These are phyloP conservation scores for Lasiodiplodia theobromae DNA, from an alignment of 2,329 filamentous ascomycete genomes.

Conservation along the genomic window DNA sequence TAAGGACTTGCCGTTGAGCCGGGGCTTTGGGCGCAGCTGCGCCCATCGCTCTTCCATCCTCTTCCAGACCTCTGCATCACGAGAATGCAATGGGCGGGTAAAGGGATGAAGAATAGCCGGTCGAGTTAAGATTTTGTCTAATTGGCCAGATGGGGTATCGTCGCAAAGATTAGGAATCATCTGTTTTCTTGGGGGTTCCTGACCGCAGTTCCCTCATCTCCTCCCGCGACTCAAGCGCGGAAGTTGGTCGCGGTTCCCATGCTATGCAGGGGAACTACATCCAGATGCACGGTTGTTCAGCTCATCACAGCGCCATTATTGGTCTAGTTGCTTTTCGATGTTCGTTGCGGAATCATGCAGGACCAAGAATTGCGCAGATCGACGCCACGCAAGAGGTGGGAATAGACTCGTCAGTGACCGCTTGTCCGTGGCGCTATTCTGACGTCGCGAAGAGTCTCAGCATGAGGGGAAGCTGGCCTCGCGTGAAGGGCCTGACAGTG, in stretches of 20 bases:
- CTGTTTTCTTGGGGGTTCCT: not conserved
- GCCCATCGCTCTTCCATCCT: not conserved
- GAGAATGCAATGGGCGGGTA: not conserved
- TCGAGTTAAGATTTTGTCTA: not conserved
- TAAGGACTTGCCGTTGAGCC: not conserved
- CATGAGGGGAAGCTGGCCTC: slow-evolving; percentile 6
- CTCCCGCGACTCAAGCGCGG: not conserved
- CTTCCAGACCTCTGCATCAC: not conserved
- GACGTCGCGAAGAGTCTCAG: slow-evolving; percentile 3
- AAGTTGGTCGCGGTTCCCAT: not conserved
- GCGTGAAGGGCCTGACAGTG: slow-evolving; percentile 2
- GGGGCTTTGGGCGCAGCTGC: not conserved
- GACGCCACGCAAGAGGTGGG: not conserved
- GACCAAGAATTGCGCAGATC: not conserved
- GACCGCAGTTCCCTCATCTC: not conserved
- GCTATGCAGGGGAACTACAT: not conserved
- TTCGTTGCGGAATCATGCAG: not conserved
- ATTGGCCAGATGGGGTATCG: not conserved
- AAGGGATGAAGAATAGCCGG: not conserved
- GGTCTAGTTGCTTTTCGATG: not conserved
- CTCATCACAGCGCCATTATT: not conserved
- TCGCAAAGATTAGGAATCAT: not conserved
- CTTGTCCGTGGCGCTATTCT: not conserved
- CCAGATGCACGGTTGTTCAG: not conserved
- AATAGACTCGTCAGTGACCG: not conserved